These are phyloP conservation scores for Dictyostelium brefeldianum DNA, from an alignment of 78 protist species.

Conservation along the genomic window DNA sequence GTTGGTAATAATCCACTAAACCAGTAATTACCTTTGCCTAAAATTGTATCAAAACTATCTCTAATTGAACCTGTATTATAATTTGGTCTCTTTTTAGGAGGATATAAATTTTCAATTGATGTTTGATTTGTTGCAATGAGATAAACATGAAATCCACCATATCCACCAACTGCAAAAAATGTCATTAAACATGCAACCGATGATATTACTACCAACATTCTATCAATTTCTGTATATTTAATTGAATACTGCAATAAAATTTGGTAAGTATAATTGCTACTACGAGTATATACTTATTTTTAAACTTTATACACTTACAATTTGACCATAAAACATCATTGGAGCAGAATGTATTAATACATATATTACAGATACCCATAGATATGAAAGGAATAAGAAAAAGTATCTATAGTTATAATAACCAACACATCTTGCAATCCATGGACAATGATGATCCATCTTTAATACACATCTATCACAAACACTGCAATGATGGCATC, in stretches of 20 bases:
- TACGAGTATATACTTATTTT: not conserved
- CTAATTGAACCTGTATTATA: conserved; percentile 33
- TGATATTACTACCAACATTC: conserved; percentile 56
- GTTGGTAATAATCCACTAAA: conserved; percentile 41
- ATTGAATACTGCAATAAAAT: conserved; percentile 9
- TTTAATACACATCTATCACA: conserved; percentile 89
- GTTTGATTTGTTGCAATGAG: conserved; percentile 63
- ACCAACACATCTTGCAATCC: conserved; percentile 95
- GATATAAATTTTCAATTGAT: conserved; percentile 56
- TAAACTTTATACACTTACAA: not conserved
- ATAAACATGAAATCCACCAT: conserved; percentile 44
- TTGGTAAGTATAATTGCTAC: not conserved
- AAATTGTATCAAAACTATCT: not conserved
- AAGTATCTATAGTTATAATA: conserved; percentile 51
- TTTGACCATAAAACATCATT: not conserved
- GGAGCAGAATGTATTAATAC: conserved; percentile 19
- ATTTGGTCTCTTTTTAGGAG: conserved; percentile 13
- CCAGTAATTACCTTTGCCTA: conserved; percentile 59
- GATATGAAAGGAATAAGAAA: conserved; percentile 30
- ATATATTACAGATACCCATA: conserved; percentile 25
- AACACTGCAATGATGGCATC: conserved; percentile 93
- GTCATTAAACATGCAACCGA: not conserved
- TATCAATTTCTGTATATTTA: conserved; percentile 9
- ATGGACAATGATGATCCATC: conserved; percentile 98
- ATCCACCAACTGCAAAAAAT: conserved; percentile 32